A percentile compares a stretch with the other conserved stretches of the same genome.
These are phyloP conservation scores for Leccinum imitatum DNA, from an alignment of 768 basidiomycete genomes.

Conservation along the genomic window DNA sequence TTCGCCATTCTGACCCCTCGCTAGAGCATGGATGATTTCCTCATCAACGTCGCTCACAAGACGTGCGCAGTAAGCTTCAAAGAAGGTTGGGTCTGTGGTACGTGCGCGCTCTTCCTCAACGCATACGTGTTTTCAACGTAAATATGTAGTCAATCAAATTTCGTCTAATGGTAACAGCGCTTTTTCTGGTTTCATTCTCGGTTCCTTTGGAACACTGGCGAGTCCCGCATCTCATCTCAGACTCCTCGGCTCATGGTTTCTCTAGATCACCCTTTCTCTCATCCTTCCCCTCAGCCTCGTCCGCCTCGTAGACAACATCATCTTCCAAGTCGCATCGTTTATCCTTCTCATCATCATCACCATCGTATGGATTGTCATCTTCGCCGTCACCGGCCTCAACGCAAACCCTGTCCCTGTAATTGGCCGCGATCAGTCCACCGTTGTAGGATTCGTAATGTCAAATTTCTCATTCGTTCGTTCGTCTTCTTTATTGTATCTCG, in stretches of 20 bases:
- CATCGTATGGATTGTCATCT: constrained; percentile 20
- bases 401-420: constrained; percentile 12
- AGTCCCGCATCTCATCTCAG: background rate
- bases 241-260: constrained; percentile 1
- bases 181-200: constrained; percentile 24
- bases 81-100: constrained; percentile 23
- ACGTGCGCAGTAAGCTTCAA: constrained; percentile 27
- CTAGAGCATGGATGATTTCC: constrained; percentile 26
- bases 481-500: background rate
- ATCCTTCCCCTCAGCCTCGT: constrained; percentile 26
- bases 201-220: constrained; percentile 24
- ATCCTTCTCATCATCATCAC: constrained; percentile 21
- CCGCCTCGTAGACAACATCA: constrained; percentile 25
- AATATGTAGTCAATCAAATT: constrained; percentile 13
- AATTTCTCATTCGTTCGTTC: constrained; percentile 27
- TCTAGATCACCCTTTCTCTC: constrained; percentile 18
- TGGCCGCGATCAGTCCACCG: constrained; percentile 20
- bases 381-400: constrained; percentile 11
- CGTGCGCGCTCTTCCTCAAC: constrained; percentile 4
- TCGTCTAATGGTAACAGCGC: constrained; percentile 9
- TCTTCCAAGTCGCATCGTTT: constrained; percentile 26
- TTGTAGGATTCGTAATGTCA: constrained; percentile 24
- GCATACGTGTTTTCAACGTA: background rate
- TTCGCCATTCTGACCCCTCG: background rate
- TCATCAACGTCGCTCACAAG: constrained; percentile 25